These are phyloP conservation scores for Phaseolus lunatus DNA, from an alignment of 306 rosid genomes.

Conservation along the genomic window DNA sequence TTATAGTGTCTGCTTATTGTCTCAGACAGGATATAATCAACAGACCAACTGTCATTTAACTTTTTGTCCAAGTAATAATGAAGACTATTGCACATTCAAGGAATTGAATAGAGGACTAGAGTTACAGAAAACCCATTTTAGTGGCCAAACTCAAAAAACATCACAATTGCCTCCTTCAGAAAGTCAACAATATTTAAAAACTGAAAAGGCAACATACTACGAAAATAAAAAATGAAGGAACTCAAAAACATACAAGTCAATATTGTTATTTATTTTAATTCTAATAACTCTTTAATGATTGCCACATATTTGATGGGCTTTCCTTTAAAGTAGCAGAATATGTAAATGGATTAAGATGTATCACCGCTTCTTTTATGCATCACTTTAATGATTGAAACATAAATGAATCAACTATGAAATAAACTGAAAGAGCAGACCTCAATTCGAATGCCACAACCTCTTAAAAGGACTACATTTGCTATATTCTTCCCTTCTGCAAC, in stretches of 20 bases:
- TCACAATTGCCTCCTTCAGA: not conserved
- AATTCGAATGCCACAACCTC: conserved; percentile 96
- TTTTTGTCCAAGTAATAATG: conserved; percentile 8
- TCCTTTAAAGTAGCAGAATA: conserved; percentile 15
- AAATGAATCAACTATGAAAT: conserved; percentile 20
- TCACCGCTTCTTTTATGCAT: not conserved
- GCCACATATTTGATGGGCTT: conserved; percentile 13
- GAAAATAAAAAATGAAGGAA: not conserved
- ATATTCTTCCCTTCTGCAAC: conserved; percentile 85
- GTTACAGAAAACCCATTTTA: conserved; percentile 4
- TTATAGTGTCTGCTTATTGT: not conserved
- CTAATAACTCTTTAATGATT: conserved; percentile 9
- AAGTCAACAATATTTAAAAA: not conserved
- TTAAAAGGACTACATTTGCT: conserved; percentile 88
- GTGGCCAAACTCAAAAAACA: conserved; percentile 20
- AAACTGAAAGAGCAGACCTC: conserved; percentile 67
- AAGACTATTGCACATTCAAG: conserved; percentile 5
- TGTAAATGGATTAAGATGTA: conserved; percentile 21
- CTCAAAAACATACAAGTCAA: conserved; percentile 20
- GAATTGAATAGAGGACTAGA: not conserved
- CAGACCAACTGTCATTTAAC: not conserved
- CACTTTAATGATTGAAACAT: conserved; percentile 29
- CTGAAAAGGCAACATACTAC: not conserved
- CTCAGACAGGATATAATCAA: not conserved
- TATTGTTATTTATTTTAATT: conserved; percentile 7